Evolutionary conservation across 192 early-diverging fungal genomes (phyloP).

Genomic region (Podila horticola): DNA sequence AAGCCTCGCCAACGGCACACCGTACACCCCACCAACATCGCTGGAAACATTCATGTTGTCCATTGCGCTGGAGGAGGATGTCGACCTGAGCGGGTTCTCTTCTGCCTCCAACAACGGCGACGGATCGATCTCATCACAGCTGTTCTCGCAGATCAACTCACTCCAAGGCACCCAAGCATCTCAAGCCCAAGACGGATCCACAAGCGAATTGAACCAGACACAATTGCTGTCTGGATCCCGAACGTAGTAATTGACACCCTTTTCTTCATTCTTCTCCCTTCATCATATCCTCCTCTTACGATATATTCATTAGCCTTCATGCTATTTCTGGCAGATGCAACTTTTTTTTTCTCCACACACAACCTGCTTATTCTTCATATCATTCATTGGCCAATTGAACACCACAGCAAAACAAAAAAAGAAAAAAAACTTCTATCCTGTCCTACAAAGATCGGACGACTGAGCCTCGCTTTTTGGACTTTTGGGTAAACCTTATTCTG

Average conservation of each 20-base stretch:
- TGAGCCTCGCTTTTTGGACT: conserved; percentile 29
- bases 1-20: conserved; percentile 4
- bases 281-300: not conserved
- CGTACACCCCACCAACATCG: not conserved
- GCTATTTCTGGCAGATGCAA: not conserved
- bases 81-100: conserved; percentile 22
- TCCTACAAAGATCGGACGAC: conserved; percentile 1
- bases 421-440: conserved; percentile 4
- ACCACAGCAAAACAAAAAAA: not conserved
- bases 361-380: too few relatives aligned
- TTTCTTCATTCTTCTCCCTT: not conserved
- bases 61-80: conserved; percentile 20
- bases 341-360: not conserved
- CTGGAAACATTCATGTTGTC: conserved; percentile 31
- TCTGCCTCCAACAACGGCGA: conserved; percentile 14
- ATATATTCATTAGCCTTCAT: not conserved
- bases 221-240: conserved; percentile 42
- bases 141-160: not conserved
- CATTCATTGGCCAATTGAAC: not conserved
- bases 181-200: not conserved
- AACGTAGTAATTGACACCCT: conserved; percentile 3
- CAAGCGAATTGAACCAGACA: conserved; percentile 24
- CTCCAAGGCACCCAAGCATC: not conserved
- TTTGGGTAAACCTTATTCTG: conserved; percentile 26
- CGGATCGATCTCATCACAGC: not conserved